Evolutionary conservation across 1,139 yeast genomes (phyloP).

Genomic region (Debaryomyces nepalensis): DNA sequence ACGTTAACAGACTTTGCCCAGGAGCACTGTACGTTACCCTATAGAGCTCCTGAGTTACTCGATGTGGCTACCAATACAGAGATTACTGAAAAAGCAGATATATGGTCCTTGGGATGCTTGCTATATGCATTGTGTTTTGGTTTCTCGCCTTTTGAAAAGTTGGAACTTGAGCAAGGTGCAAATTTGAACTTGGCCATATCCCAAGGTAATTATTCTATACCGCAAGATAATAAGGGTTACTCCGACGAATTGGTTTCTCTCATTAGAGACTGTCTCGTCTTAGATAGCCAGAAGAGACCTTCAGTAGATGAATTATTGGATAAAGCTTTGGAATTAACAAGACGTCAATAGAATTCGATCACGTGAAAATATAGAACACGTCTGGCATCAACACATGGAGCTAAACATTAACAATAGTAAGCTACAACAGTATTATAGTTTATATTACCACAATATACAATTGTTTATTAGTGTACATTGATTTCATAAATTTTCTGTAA

Average conservation of each 20-base stretch:
- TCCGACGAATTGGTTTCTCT: constrained; percentile 58
- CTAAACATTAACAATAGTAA: neutral
- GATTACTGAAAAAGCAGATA: constrained; percentile 76
- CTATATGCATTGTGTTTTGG: constrained; percentile 78
- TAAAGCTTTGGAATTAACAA: constrained; percentile 41
- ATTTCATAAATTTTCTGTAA: neutral
- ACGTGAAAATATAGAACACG: constrained; percentile 10
- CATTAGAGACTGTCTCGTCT: constrained; percentile 61
- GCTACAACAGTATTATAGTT: constrained; percentile 1
- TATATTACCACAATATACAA: constrained; percentile 2
- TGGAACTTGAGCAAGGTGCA: constrained; percentile 82
- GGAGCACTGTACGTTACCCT: constrained; percentile 86
- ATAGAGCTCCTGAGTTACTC: constrained; percentile 87
- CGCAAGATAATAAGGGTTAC: constrained; percentile 50
- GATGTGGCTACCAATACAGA: constrained; percentile 69
- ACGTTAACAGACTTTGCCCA: constrained; percentile 80
- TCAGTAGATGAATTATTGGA: constrained; percentile 60
- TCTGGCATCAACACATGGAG: too few relatives aligned
- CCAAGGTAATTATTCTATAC: constrained; percentile 71
- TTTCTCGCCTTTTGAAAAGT: constrained; percentile 84
- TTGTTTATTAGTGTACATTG: neutral
- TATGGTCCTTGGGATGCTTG: constrained; percentile 91
- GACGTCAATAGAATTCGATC: constrained; percentile 15
- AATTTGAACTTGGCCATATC: constrained; percentile 76
- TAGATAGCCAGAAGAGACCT: constrained; percentile 67